A percentile compares a stretch with the other conserved stretches of the same genome.
Conservation (phyloP, 495 filamentous ascomycete species). For the Achaetomiella virescens region DNA sequence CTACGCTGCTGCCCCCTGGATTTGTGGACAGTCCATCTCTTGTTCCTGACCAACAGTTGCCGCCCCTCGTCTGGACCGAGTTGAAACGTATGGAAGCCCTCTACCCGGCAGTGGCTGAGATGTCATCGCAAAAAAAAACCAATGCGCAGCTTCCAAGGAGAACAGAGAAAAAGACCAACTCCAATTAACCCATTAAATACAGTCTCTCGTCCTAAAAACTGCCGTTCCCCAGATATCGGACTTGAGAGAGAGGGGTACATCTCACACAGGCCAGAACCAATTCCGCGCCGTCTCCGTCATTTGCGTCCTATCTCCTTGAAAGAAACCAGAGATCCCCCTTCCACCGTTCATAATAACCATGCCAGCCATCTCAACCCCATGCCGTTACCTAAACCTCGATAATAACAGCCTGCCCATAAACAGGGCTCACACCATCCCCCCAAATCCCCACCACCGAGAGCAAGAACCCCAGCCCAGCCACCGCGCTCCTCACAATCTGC, state of each 20-base stretch:
- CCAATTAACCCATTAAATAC: slow-evolving; percentile 14
- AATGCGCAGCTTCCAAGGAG: background rate
- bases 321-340: background rate
- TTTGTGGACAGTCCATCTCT: too few relatives aligned
- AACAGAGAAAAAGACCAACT: background rate
- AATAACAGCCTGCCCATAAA: slow-evolving; percentile 8
- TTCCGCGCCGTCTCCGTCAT: background rate
- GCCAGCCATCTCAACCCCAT: background rate
- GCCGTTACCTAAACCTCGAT: background rate
- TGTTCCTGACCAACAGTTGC: too few relatives aligned
- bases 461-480: slow-evolving; percentile 61
- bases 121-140: too few relatives aligned
- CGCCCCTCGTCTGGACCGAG: too few relatives aligned
- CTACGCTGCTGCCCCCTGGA: too few relatives aligned
- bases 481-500: slow-evolving; percentile 52
- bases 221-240: background rate
- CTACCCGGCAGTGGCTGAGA: too few relatives aligned
- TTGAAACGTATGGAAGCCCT: too few relatives aligned
- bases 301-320: background rate
- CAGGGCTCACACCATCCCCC: slow-evolving; percentile 60
- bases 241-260: background rate
- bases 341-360: background rate
- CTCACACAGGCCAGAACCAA: background rate
- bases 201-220: slow-evolving; percentile 1
- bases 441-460: slow-evolving; percentile 81